Evolutionary conservation across 805 yeast species (phyloP).

Genomic region (Priceomyces castillae): DNA sequence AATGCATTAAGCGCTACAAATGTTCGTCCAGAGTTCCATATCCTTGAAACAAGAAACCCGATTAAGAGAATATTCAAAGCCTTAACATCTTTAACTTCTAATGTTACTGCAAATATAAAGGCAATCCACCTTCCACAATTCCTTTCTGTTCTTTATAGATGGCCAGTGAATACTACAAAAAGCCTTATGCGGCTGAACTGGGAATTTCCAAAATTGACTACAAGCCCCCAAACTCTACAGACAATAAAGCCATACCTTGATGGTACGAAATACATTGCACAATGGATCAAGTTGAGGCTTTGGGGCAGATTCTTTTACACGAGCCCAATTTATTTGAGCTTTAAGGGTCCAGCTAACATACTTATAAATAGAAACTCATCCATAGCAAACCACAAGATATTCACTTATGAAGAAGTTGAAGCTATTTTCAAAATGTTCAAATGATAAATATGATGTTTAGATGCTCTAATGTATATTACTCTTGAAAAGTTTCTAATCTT

Average conservation of each 20-base stretch:
- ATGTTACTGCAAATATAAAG: background rate
- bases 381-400: conserved; percentile 10
- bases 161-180: background rate
- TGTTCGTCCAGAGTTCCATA: conserved; percentile 1
- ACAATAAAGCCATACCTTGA: background rate
- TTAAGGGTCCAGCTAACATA: conserved; percentile 28
- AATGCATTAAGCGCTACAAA: conserved; percentile 37
- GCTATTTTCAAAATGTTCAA: conserved; percentile 5
- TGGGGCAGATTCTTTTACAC: conserved; percentile 10
- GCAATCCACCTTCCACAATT: background rate
- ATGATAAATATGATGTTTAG: background rate
- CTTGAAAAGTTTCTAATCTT: too few species aligned
- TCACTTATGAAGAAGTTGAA: conserved; percentile 16
- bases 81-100: background rate
- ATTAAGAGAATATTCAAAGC: background rate
- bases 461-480: too few species aligned
- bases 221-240: background rate
- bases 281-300: conserved; percentile 11
- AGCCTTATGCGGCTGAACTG: background rate
- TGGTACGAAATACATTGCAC: background rate
- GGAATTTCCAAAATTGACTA: background rate
- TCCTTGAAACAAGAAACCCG: background rate
- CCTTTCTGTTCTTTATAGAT: background rate
- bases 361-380: conserved; percentile 19
- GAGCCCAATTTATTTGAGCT: conserved; percentile 17